Evolutionary conservation across 2,329 filamentous ascomycete genomes (phyloP).

Genomic region (Trichoderma sp.): DNA sequence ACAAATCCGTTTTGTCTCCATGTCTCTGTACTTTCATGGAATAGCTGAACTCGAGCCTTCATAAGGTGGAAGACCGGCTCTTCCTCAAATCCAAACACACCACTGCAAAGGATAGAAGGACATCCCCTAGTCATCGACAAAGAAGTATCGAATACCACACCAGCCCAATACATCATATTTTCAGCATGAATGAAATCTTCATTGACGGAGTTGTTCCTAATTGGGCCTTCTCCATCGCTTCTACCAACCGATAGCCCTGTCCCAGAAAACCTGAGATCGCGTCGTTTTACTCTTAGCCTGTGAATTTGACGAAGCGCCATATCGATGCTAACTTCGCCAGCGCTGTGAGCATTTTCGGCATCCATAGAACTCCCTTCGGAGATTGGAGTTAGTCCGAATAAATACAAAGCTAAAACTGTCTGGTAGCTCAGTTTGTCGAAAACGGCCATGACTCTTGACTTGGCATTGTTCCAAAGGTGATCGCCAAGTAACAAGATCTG

Average conservation of each 20-base stretch:
- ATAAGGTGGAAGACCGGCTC: background rate
- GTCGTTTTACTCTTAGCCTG: background rate
- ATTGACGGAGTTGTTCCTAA: background rate
- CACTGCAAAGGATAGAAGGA: background rate
- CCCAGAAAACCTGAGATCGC: background rate
- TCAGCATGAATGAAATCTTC: constrained; percentile 9
- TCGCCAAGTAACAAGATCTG: background rate
- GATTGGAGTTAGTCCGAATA: background rate
- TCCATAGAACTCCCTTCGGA: background rate
- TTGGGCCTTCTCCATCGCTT: background rate
- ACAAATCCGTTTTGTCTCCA: background rate
- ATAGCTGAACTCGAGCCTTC: constrained; percentile 3
- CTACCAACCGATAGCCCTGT: background rate
- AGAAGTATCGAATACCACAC: constrained; percentile 1
- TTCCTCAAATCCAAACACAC: constrained; percentile 4
- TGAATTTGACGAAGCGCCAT: constrained; percentile 7
- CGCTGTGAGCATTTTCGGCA: background rate
- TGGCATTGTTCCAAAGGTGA: background rate
- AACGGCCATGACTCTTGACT: background rate
- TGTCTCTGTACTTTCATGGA: background rate
- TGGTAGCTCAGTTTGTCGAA: constrained; percentile 11
- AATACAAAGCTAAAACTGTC: background rate
- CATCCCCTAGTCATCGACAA: background rate
- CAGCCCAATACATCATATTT: constrained; percentile 11
- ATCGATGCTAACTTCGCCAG: background rate